phyloP scores from a whole-genome alignment of 805 yeast genomes.

The Candida easanensis region DNA sequence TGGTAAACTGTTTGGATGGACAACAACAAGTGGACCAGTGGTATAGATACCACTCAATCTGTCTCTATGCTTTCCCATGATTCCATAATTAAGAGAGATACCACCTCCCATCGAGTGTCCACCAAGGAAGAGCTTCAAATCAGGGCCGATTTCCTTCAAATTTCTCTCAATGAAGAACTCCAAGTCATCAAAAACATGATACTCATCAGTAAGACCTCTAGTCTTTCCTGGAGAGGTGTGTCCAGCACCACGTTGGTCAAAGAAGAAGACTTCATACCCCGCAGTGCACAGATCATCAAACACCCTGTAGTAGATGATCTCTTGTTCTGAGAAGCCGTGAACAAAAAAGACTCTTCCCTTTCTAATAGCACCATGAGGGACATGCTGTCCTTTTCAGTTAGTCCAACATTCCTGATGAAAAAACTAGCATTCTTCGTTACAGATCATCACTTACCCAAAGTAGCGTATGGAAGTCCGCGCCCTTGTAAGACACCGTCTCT shows the following conservation, averaged over 20 bases:
- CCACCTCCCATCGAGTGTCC: conserved; percentile 90
- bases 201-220: conserved; percentile 57
- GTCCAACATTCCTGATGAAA: neutral
- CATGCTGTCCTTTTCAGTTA: conserved; percentile 16
- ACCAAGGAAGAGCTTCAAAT: conserved; percentile 46
- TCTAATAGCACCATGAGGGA: conserved; percentile 31
- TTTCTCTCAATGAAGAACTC: conserved; percentile 51
- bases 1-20: conserved; percentile 63
- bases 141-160: conserved; percentile 32
- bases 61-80: conserved; percentile 48
- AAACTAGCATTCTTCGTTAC: too few relatives aligned
- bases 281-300: conserved; percentile 48
- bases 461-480: conserved; percentile 40
- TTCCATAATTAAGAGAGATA: conserved; percentile 58
- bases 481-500: conserved; percentile 31
- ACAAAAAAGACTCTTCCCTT: conserved; percentile 59
- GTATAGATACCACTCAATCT: conserved; percentile 45
- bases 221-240: conserved; percentile 52
- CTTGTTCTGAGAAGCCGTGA: conserved; percentile 72
- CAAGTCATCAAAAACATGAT: conserved; percentile 54
- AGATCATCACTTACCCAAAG: conserved; percentile 21
- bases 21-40: conserved; percentile 56
- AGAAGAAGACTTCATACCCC: conserved; percentile 67
- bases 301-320: conserved; percentile 45
- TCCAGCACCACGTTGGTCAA: conserved; percentile 78